phyloP scores from a whole-genome alignment of 2,329 filamentous ascomycete genomes.

The Mycogone perniciosa region DNA sequence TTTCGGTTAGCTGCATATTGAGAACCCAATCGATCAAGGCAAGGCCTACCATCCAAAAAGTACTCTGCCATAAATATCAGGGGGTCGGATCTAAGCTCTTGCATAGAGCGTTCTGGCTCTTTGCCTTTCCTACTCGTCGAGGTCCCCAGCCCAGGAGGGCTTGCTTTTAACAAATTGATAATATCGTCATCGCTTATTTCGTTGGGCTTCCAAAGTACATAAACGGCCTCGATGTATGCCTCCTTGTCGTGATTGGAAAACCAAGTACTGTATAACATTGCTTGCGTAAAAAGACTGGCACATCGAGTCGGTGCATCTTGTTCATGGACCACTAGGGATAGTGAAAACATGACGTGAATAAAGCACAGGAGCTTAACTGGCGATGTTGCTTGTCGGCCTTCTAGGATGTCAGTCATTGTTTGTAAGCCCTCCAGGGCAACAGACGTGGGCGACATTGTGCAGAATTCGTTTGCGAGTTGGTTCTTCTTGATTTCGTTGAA shows the following conservation, averaged over 20 bases:
- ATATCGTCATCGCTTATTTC: constrained; percentile 26
- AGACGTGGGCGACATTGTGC: constrained; percentile 30
- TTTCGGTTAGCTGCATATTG: background rate
- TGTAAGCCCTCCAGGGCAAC: constrained; percentile 38
- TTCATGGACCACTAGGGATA: constrained; percentile 42
- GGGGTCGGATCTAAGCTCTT: constrained; percentile 25
- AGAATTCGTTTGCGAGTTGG: constrained; percentile 35
- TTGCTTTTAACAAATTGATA: constrained; percentile 20
- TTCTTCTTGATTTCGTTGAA: constrained; percentile 35
- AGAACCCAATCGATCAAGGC: background rate
- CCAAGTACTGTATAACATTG: constrained; percentile 36
- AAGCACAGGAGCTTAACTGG: constrained; percentile 44
- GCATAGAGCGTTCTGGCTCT: constrained; percentile 22
- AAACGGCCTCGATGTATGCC: constrained; percentile 38
- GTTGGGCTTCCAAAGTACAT: constrained; percentile 43
- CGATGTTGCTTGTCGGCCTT: constrained; percentile 30
- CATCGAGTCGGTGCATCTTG: constrained; percentile 31
- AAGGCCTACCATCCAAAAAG: constrained; percentile 45
- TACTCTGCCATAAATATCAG: constrained; percentile 37
- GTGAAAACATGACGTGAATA: constrained; percentile 45
- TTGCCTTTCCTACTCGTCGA: constrained; percentile 37
- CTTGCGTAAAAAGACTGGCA: constrained; percentile 40
- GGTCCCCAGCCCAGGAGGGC: constrained; percentile 13
- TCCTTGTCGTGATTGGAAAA: constrained; percentile 32
- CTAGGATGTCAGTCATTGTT: constrained; percentile 34